These are phyloP conservation scores for Linnemannia exigua DNA, from an alignment of 192 early-diverging fungal genomes.

Conservation along the genomic window DNA sequence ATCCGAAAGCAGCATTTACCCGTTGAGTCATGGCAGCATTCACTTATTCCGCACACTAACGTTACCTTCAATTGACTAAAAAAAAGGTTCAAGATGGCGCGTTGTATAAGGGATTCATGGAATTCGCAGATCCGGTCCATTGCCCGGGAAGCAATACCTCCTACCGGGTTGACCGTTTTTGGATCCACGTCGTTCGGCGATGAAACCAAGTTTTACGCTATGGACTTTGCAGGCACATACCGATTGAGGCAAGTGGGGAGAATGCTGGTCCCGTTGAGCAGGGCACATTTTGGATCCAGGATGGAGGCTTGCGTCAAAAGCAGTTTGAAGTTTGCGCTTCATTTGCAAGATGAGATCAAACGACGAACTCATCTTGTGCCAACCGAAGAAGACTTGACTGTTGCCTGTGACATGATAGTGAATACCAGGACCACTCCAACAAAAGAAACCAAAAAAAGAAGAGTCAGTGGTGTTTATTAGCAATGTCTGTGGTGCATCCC, in stretches of 20 bases:
- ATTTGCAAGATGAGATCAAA: not conserved
- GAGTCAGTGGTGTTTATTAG: not conserved
- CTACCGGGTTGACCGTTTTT: constrained; percentile 3
- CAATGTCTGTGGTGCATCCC: no score
- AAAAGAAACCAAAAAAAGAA: constrained; percentile 21
- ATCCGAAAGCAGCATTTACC: no score
- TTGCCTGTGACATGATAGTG: constrained; percentile 12
- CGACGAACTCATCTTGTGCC: constrained; percentile 7
- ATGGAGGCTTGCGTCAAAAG: not conserved
- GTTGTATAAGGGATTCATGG: constrained; percentile 4
- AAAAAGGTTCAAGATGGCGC: constrained; percentile 16
- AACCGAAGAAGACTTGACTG: no score
- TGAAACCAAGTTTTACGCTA: constrained; percentile 3
- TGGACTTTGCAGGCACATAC: constrained; percentile 9
- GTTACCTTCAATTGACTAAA: no score
- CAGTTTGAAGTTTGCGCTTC: not conserved
- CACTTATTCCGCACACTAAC: no score
- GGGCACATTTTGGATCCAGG: constrained; percentile 1
- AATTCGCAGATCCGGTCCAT: constrained; percentile 5
- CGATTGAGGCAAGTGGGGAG: constrained; percentile 2
- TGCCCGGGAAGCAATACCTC: constrained; percentile 1
- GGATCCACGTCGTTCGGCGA: constrained; percentile 1
- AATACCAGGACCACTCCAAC: constrained; percentile 9
- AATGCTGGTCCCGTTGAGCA: not conserved
- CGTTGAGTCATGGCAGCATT: no score